phyloP scores from a whole-genome alignment of 768 basidiomycete species.

The Tulasnella sp. region DNA sequence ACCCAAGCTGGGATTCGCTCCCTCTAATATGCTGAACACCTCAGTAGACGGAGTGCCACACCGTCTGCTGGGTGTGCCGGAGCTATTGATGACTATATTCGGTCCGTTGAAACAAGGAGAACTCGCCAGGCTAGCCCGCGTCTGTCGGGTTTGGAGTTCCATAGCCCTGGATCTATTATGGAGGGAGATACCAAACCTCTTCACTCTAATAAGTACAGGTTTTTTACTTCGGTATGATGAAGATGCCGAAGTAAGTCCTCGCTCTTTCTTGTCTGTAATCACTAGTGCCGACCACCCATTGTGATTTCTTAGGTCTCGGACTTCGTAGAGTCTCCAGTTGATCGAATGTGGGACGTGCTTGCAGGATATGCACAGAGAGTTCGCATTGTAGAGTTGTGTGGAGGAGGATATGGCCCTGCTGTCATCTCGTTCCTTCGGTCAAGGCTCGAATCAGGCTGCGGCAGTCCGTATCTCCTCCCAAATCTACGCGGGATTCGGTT shows the following conservation, averaged over 20 bases:
- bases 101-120: background rate
- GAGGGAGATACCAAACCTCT: background rate
- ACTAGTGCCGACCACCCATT: background rate
- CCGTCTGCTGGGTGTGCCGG: background rate
- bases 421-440: background rate
- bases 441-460: background rate
- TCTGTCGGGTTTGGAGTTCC: background rate
- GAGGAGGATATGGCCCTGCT: background rate
- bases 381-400: background rate
- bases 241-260: background rate
- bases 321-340: background rate
- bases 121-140: background rate
- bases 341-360: background rate
- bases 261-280: background rate
- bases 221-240: background rate
- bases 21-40: background rate
- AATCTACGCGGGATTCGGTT: background rate
- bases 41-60: background rate
- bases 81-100: background rate
- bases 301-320: background rate
- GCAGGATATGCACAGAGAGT: background rate
- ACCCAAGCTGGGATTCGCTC: background rate
- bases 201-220: background rate
- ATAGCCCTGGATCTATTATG: background rate
- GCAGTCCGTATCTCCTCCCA: background rate